These are phyloP conservation scores for Nicotiana knightiana DNA, from an alignment of 257 asterid species.

Conservation along the genomic window DNA sequence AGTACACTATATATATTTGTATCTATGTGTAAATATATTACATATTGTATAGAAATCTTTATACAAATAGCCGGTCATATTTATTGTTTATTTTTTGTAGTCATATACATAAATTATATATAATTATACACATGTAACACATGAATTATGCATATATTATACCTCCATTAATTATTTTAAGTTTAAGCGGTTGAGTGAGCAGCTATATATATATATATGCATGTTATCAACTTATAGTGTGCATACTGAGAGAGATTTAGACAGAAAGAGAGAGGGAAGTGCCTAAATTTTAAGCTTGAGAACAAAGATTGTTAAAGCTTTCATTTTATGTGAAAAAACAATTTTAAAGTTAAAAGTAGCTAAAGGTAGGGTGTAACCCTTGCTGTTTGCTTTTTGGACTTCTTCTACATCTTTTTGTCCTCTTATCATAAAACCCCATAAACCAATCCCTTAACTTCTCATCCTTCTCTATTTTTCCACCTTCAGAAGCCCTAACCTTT, in stretches of 20 bases:
- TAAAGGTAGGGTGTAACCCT: background rate
- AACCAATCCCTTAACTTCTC: background rate
- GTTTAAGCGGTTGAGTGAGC: no score
- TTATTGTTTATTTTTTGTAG: no score
- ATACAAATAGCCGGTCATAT: no score
- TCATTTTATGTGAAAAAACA: background rate
- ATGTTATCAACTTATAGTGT: background rate
- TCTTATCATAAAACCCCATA: background rate
- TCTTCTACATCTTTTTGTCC: conserved; percentile 7
- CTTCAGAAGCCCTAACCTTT: no score
- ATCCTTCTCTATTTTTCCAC: background rate
- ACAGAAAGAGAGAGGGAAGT: background rate
- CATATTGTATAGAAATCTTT: no score
- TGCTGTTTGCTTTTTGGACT: background rate
- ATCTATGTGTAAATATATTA: no score
- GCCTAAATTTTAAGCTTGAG: background rate
- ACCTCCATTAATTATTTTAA: no score
- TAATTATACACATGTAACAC: no score
- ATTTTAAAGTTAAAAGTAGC: background rate
- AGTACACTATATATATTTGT: no score
- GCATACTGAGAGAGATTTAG: background rate
- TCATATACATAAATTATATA: no score
- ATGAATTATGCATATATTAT: no score
- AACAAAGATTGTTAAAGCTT: conserved; percentile 12
- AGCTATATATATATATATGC: no score